phyloP scores from a whole-genome alignment of 164 flowering plant species.

The Protea cynaroides region DNA sequence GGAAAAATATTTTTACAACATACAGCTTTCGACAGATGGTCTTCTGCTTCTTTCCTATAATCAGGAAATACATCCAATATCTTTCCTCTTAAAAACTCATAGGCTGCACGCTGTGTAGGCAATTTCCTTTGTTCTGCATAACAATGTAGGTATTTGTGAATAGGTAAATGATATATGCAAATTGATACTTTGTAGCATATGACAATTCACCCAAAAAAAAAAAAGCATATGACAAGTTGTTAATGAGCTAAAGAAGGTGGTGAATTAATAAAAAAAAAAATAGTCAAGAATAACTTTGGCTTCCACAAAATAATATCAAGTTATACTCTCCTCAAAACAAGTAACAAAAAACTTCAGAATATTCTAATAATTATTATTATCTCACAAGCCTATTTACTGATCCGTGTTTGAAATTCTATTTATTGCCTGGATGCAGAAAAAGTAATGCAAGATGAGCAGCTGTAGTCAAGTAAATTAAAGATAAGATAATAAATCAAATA shows the following conservation, averaged over 20 bases:
- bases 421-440: no score
- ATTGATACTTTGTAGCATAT: not conserved
- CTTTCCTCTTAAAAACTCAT: conserved; percentile 81
- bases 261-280: not conserved
- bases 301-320: not conserved
- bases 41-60: conserved; percentile 83
- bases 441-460: not conserved
- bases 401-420: no score
- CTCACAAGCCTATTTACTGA: no score
- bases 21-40: conserved; percentile 95
- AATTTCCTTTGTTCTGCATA: conserved; percentile 59
- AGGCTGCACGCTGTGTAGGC: conserved; percentile 54
- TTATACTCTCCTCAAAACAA: no score
- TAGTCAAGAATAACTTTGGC: not conserved
- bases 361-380: no score
- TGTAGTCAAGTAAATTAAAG: not conserved
- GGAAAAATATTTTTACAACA: conserved; percentile 18
- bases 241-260: not conserved
- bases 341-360: no score
- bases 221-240: no score
- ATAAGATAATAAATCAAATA: not conserved
- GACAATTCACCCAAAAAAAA: no score
- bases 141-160: not conserved
- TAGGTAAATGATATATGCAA: not conserved
- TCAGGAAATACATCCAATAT: conserved; percentile 73